Base-by-base conservation (phyloP, 352 stramenopile species). In the Phytophthora fragariaefolia region DNA sequence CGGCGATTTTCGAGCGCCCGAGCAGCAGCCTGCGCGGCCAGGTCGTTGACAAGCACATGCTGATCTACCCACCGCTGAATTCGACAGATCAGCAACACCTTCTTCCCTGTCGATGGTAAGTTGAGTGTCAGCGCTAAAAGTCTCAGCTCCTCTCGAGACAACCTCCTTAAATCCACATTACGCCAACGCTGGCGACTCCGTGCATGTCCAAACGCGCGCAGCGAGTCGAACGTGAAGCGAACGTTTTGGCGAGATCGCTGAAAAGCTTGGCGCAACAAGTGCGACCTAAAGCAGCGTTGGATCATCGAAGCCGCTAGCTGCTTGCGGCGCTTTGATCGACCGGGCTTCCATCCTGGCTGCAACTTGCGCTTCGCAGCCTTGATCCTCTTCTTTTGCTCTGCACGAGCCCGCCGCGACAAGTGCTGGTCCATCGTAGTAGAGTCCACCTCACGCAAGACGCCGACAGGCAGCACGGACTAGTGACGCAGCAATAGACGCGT, bases 11-110 rank as follows among this genome's bases (percentile, higher is more conserved):
- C 80, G 0, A 80, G 76, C 2, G 84, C 83, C 32, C 60, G 71
- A 2, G 83, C 79, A 9, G 83, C 84, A 13, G 83, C 84, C 17
- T 89, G 71, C 1, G 79, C 68, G 0, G 86, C 82, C n/a, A 90
- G 34, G 60, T 92, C 80, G 43, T 81, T 84, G 28, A 66, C 71
- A 5, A 83, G 65, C 12, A 91, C 66, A 40, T 90, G 82, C 48
- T 90, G 73, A 48, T 94, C 83, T 10, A 92, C 67, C 86, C 86
- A 94, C 18, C 79, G 79, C 67, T 94, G 84, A 54, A 94, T 81
- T 9, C 84, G 78, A 34, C 79, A 81, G 20, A 94, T 86, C 2
- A 94, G 55, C 45, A 90, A 60, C 62, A 88, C 80, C 47, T 93
- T 94, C 67, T 94, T 94, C 52, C 86, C 82, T 3, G 81, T 89